A percentile compares a stretch with the other conserved stretches of the same genome.
phyloP scores from a whole-genome alignment of 1,284 basidiomycete species.

The Trametes hirsuta region DNA sequence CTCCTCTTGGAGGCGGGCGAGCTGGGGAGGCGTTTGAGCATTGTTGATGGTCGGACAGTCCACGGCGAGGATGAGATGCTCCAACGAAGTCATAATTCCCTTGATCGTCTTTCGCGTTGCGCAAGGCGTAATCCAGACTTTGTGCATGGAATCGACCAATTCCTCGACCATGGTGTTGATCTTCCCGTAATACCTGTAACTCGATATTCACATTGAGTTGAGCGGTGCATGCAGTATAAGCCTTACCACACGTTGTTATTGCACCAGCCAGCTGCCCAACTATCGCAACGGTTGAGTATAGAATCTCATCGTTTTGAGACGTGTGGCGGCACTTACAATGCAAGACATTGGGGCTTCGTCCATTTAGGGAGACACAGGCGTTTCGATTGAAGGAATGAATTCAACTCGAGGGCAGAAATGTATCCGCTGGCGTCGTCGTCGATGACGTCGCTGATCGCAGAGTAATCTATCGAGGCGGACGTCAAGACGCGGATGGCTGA shows the following conservation, averaged over 20 bases:
- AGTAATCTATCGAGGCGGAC: slow-evolving; percentile 11
- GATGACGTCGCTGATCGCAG: slow-evolving; percentile 17
- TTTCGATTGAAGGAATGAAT: slow-evolving; percentile 12
- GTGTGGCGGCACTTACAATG: slow-evolving; percentile 12
- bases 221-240: background rate
- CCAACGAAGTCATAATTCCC: background rate
- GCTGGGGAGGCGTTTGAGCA: background rate
- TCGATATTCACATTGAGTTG: background rate
- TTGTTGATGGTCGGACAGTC: slow-evolving; percentile 9
- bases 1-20: slow-evolving; percentile 15
- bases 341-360: slow-evolving; percentile 20
- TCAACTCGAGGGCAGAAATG: slow-evolving; percentile 18
- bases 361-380: slow-evolving; percentile 1
- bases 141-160: no score
- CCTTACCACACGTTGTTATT: slow-evolving; percentile 19
- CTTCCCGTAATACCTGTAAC: slow-evolving; percentile 10
- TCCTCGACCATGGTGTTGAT: background rate
- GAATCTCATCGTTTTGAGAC: background rate
- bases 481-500: no score
- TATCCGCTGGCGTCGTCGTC: slow-evolving; percentile 22
- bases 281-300: background rate
- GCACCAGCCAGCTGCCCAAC: slow-evolving; percentile 21
- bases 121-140: no score
- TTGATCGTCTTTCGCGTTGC: no score
- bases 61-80: slow-evolving; percentile 13